These are phyloP conservation scores for Epithemia pelagica DNA, from an alignment of 108 stramenopile species.

Conservation along the genomic window DNA sequence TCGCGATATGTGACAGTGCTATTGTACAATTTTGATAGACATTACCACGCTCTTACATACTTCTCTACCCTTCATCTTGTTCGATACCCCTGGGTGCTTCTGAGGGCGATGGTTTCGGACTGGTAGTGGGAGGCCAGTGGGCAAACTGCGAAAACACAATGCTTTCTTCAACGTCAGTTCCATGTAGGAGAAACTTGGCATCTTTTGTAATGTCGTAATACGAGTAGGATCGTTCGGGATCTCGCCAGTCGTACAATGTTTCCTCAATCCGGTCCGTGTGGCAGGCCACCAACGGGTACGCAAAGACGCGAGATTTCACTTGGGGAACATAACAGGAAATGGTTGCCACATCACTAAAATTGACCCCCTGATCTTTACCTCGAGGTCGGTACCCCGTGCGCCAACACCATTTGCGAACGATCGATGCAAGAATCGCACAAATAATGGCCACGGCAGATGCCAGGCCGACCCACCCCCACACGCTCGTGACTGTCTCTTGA, in stretches of 20 bases:
- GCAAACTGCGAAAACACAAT: conserved; percentile 30
- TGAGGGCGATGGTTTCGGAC: too few relatives aligned
- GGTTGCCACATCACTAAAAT: conserved; percentile 43
- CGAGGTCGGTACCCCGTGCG: conserved; percentile 16
- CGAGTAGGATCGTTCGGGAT: conserved; percentile 47
- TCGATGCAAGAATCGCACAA: neutral
- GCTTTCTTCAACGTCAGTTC: conserved; percentile 13
- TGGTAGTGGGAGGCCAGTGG: conserved; percentile 31
- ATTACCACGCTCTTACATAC: too few relatives aligned
- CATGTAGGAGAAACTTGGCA: conserved; percentile 38
- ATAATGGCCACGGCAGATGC: conserved; percentile 5
- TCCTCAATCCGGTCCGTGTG: conserved; percentile 52
- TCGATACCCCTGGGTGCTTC: too few relatives aligned
- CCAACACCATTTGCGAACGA: too few relatives aligned
- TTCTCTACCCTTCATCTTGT: too few relatives aligned
- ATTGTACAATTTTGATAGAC: too few relatives aligned
- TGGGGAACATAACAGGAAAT: conserved; percentile 65
- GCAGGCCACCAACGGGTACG: conserved; percentile 72
- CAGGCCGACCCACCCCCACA: conserved; percentile 57
- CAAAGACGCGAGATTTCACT: conserved; percentile 41
- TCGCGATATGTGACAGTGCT: too few relatives aligned
- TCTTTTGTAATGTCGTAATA: conserved; percentile 74
- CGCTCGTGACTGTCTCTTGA: conserved; percentile 49
- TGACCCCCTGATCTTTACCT: conserved; percentile 46
- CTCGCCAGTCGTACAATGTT: conserved; percentile 66